Conservation (phyloP, 2,329 filamentous ascomycete genomes). For the Exophiala spinifera region DNA sequence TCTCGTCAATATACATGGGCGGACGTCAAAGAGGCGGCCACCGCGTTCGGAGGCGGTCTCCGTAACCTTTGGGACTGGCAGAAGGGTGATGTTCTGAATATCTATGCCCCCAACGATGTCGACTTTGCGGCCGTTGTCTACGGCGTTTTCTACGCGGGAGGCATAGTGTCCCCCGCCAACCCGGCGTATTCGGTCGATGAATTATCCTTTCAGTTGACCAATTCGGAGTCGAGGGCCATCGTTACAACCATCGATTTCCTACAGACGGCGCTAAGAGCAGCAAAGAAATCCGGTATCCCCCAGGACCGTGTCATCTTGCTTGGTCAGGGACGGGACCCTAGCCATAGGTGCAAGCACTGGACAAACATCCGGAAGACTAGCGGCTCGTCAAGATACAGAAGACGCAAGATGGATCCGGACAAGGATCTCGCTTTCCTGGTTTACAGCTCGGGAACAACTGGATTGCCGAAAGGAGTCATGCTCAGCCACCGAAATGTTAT, state of each 20-base stretch:
- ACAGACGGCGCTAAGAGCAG: constrained; percentile 63
- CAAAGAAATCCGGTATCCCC: constrained; percentile 66
- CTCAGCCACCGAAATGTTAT: constrained; percentile 80
- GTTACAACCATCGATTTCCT: constrained; percentile 71
- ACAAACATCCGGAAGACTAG: constrained; percentile 66
- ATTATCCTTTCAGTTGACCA: constrained; percentile 77
- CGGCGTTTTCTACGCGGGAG: constrained; percentile 80
- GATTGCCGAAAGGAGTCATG: constrained; percentile 87
- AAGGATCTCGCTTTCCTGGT: constrained; percentile 80
- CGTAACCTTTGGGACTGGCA: constrained; percentile 73
- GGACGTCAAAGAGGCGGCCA: constrained; percentile 62
- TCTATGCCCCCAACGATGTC: constrained; percentile 83
- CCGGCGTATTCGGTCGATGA: constrained; percentile 82
- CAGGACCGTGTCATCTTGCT: constrained; percentile 72
- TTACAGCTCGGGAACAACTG: constrained; percentile 87
- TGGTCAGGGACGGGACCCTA: constrained; percentile 65
- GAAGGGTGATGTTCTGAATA: constrained; percentile 76
- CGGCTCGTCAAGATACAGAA: constrained; percentile 56
- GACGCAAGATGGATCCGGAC: constrained; percentile 61
- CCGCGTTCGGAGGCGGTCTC: constrained; percentile 75
- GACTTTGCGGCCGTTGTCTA: constrained; percentile 76
- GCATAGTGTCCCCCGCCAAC: constrained; percentile 77
- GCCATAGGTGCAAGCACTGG: constrained; percentile 66
- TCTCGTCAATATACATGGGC: constrained; percentile 68
- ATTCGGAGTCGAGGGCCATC: constrained; percentile 70